phyloP scores from a whole-genome alignment of 2,329 filamentous ascomycete genomes.

The Curvularia eragrostidis region DNA sequence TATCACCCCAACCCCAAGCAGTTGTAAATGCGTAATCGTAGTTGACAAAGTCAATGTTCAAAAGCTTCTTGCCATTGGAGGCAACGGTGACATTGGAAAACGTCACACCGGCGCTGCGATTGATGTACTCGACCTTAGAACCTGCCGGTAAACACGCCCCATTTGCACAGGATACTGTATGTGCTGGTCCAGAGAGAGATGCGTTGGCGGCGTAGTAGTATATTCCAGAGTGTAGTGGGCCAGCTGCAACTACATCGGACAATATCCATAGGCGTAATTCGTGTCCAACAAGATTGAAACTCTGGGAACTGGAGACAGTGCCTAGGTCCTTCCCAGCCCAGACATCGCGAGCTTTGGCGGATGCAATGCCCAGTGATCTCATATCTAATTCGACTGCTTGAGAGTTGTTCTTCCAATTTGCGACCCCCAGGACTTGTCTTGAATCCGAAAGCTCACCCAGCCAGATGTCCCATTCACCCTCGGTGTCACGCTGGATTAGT shows the following conservation, averaged over 20 bases:
- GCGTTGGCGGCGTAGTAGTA: constrained; percentile 46
- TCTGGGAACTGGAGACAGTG: constrained; percentile 22
- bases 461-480: constrained; percentile 50
- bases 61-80: constrained; percentile 37
- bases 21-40: constrained; percentile 50
- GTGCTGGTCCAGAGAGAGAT: constrained; percentile 41
- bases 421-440: constrained; percentile 45
- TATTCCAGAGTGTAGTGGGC: constrained; percentile 19
- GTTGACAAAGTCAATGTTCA: constrained; percentile 52
- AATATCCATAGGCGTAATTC: constrained; percentile 45
- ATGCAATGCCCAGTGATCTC: constrained; percentile 38
- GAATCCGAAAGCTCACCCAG: constrained; percentile 47
- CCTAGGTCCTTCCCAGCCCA: constrained; percentile 43
- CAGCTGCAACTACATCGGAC: constrained; percentile 36
- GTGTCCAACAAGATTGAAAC: constrained; percentile 30
- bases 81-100: constrained; percentile 38
- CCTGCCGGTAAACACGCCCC: constrained; percentile 39
- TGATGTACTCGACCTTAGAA: constrained; percentile 45
- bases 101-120: constrained; percentile 31
- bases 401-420: constrained; percentile 49
- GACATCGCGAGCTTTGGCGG: constrained; percentile 47
- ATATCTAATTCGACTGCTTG: constrained; percentile 45
- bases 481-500: constrained; percentile 53
- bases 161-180: constrained; percentile 29
- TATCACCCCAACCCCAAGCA: constrained; percentile 42